Conservation (phyloP, 2,329 filamentous ascomycete species). For the Penicillium digitatum region DNA sequence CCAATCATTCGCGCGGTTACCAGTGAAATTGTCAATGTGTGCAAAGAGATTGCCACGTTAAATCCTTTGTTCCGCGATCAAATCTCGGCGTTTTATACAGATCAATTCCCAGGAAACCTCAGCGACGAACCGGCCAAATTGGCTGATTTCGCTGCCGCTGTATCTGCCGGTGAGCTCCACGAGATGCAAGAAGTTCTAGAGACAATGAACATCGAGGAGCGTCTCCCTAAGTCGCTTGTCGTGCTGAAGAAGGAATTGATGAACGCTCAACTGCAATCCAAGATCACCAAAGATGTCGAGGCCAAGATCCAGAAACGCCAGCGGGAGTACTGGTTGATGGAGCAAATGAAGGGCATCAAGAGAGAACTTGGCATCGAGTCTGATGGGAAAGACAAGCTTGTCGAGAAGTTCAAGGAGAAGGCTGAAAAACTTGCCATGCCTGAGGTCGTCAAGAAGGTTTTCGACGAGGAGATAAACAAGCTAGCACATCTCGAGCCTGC, state of each 20-base stretch:
- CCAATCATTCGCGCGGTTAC: conserved; percentile 85
- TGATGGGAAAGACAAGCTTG: conserved; percentile 95
- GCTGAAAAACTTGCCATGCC: conserved; percentile 92
- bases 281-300: conserved; percentile 97
- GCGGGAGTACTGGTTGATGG: conserved; percentile 97
- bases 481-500: conserved; percentile 90
- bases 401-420: conserved; percentile 97
- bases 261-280: conserved; percentile 94
- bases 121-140: conserved; percentile 92
- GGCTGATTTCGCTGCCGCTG: conserved; percentile 93
- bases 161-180: conserved; percentile 86
- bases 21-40: conserved; percentile 97
- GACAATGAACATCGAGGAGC: conserved; percentile 84
- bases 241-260: conserved; percentile 97
- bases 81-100: conserved; percentile 95
- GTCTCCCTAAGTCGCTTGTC: conserved; percentile 84
- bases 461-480: conserved; percentile 97
- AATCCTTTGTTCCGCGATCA: conserved; percentile 96
- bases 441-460: conserved; percentile 92
- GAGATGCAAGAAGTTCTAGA: conserved; percentile 90
- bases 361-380: conserved; percentile 94
- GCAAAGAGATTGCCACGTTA: conserved; percentile 91
- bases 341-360: conserved; percentile 98
- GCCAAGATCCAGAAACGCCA: conserved; percentile 96
- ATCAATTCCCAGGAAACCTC: conserved; percentile 89